A percentile compares a stretch with the other conserved stretches of the same genome.
These are phyloP conservation scores for Olyra latifolia DNA, from an alignment of 176 grass and related monocot species.

Conservation along the genomic window DNA sequence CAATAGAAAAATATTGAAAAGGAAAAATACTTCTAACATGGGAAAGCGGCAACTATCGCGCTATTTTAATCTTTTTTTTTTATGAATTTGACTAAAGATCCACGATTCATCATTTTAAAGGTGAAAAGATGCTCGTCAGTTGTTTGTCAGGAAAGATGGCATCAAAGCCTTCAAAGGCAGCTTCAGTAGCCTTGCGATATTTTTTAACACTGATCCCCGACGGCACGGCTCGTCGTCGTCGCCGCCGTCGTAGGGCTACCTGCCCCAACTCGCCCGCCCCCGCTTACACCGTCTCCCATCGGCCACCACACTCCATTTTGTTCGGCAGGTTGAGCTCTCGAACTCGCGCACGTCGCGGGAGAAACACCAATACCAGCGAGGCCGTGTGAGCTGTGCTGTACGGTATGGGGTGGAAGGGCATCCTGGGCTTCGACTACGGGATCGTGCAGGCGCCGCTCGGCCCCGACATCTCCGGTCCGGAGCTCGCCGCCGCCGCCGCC, in stretches of 20 bases:
- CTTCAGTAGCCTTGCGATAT: background rate
- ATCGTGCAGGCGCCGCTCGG: constrained; percentile 91
- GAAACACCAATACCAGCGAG: background rate
- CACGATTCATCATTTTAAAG: background rate
- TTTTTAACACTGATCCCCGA: background rate
- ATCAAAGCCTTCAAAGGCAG: background rate
- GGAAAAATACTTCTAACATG: too few relatives aligned
- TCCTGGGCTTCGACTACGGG: constrained; percentile 85
- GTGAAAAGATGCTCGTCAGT: background rate
- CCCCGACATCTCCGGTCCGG: constrained; percentile 91
- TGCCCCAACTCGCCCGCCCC: background rate
- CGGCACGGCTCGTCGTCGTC: too few relatives aligned
- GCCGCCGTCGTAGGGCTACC: background rate
- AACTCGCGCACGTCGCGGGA: background rate
- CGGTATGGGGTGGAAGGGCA: constrained; percentile 74
- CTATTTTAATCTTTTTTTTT: too few relatives aligned
- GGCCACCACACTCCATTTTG: background rate
- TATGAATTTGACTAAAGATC: constrained; percentile 9
- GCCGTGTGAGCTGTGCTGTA: background rate
- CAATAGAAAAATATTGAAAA: too few relatives aligned
- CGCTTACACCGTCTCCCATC: background rate
- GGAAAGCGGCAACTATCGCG: background rate
- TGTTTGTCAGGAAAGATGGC: background rate
- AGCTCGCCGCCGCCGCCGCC: constrained; percentile 87
- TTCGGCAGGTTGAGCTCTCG: background rate